Evolutionary conservation across 2,329 filamentous ascomycete genomes (phyloP).

Genomic region (Catunica adiposa): DNA sequence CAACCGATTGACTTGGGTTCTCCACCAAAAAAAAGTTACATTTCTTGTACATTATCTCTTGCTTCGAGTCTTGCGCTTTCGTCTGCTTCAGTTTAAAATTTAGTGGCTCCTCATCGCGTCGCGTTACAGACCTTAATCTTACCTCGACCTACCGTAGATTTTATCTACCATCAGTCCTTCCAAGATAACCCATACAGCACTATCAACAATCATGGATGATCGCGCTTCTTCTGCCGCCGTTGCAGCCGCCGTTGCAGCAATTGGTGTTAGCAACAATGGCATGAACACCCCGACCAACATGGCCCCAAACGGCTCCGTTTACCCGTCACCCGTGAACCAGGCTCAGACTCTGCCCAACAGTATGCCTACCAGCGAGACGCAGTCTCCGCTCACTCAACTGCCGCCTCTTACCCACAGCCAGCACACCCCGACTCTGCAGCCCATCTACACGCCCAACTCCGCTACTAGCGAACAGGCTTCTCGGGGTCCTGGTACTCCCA

Average conservation of each 20-base stretch:
- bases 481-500: conserved; percentile 12
- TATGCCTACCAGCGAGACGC: conserved; percentile 11
- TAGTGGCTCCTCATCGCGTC: background rate
- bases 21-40: background rate
- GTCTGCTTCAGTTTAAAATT: background rate
- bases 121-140: background rate
- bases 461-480: conserved; percentile 9
- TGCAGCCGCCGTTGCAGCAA: conserved; percentile 9
- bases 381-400: conserved; percentile 12
- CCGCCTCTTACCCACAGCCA: conserved; percentile 13
- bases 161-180: too few relatives aligned
- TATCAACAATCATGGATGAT: conserved; percentile 11
- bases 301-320: conserved; percentile 12
- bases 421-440: conserved; percentile 14
- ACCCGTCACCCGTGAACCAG: conserved; percentile 13
- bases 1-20: conserved; percentile 1
- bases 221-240: conserved; percentile 6
- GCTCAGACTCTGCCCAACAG: conserved; percentile 13
- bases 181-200: background rate
- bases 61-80: background rate
- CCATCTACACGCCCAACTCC: conserved; percentile 10
- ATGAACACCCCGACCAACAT: conserved; percentile 10
- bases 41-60: background rate
- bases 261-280: conserved; percentile 3
- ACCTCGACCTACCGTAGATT: too few relatives aligned